A percentile compares a stretch with the other conserved stretches of the same genome.
phyloP scores from a whole-genome alignment of 106 monocot species.

The Dendrobium huoshanense region DNA sequence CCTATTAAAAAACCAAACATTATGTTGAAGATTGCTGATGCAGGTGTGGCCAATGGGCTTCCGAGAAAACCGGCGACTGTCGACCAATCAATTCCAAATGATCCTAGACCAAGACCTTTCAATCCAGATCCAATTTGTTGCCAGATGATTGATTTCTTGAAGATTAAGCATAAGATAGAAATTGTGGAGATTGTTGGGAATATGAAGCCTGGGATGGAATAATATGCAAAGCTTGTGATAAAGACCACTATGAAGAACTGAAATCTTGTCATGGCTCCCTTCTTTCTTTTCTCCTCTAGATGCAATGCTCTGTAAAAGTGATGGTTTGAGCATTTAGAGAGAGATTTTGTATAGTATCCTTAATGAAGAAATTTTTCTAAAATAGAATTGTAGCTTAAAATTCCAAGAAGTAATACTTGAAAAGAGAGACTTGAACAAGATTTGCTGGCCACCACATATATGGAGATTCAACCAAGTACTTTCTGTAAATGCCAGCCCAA shows the following conservation, averaged over 20 bases:
- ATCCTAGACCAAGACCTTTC: slow-evolving; percentile 49
- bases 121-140: slow-evolving; percentile 55
- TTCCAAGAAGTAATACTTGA: slow-evolving; percentile 17
- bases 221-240: slow-evolving; percentile 47
- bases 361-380: neutral
- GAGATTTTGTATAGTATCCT: neutral
- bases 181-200: slow-evolving; percentile 39
- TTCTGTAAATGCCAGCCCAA: slow-evolving; percentile 51
- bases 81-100: slow-evolving; percentile 51
- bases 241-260: slow-evolving; percentile 46
- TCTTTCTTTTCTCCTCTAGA: slow-evolving; percentile 34
- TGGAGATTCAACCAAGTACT: slow-evolving; percentile 44
- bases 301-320: slow-evolving; percentile 33
- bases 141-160: slow-evolving; percentile 38
- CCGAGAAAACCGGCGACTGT: slow-evolving; percentile 26
- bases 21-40: slow-evolving; percentile 34
- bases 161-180: slow-evolving; percentile 39
- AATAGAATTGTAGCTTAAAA: neutral
- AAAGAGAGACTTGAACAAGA: slow-evolving; percentile 62
- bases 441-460: slow-evolving; percentile 70
- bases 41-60: slow-evolving; percentile 31
- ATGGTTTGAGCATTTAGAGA: neutral
- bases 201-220: slow-evolving; percentile 35
- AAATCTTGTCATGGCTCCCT: slow-evolving; percentile 28
- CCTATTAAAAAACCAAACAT: slow-evolving; percentile 27